Conservation (phyloP, 164 flowering plant species). For the Nelumbo lutea region DNA sequence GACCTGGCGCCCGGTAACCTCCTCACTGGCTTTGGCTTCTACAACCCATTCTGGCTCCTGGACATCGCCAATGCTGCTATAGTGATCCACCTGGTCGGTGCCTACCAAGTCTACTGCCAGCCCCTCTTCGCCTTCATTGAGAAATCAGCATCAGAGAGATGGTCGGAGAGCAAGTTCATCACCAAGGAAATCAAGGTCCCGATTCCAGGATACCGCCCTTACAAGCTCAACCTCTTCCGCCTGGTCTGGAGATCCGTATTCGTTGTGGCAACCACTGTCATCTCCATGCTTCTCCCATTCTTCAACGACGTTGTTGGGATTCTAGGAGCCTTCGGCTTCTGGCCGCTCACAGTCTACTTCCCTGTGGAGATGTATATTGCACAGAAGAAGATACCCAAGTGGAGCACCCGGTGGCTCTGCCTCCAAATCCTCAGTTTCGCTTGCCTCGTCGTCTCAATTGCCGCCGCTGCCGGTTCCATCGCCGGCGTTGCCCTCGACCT, state of each 20-base stretch:
- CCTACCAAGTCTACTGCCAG: constrained; percentile 61
- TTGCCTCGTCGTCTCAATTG: constrained; percentile 44
- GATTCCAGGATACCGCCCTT: constrained; percentile 29
- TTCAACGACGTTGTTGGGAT: constrained; percentile 59
- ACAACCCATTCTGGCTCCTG: constrained; percentile 59
- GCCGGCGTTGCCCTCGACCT: constrained; percentile 49
- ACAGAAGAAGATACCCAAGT: constrained; percentile 49
- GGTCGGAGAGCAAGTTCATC: constrained; percentile 40
- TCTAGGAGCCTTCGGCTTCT: constrained; percentile 59
- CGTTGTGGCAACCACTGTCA: constrained; percentile 44
- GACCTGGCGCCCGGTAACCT: constrained; percentile 54
- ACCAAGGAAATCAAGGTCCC: constrained; percentile 34
- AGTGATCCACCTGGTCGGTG: constrained; percentile 65
- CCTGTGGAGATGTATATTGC: constrained; percentile 63
- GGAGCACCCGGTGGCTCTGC: constrained; percentile 57
- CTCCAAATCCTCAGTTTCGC: constrained; percentile 48
- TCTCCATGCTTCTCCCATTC: constrained; percentile 63
- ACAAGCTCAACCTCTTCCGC: constrained; percentile 41
- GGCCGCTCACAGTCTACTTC: constrained; percentile 66
- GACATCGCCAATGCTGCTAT: constrained; percentile 63
- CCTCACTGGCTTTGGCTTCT: constrained; percentile 67
- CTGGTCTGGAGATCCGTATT: constrained; percentile 45
- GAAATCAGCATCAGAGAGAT: constrained; percentile 33
- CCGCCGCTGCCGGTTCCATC: constrained; percentile 50
- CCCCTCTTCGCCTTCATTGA: constrained; percentile 64